A percentile compares a stretch with the other conserved stretches of the same genome.
phyloP scores from a whole-genome alignment of 495 filamentous ascomycete species.

The Trypethelium eluteriae region DNA sequence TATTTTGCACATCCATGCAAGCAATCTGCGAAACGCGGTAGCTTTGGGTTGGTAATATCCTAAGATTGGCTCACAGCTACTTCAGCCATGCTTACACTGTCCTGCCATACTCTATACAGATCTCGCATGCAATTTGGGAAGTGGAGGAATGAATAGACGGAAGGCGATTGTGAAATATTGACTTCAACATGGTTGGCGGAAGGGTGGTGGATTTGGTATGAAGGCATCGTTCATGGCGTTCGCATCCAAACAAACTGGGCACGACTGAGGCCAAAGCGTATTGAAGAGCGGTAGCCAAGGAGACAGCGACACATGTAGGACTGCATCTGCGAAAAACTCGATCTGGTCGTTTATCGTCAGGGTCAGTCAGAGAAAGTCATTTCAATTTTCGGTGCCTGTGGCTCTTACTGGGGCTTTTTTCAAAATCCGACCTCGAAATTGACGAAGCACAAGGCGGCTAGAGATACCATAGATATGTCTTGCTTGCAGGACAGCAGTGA shows the following conservation, averaged over 20 bases:
- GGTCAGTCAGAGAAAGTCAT: neutral
- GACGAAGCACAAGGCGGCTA: neutral
- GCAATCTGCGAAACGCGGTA: neutral
- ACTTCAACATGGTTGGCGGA: neutral
- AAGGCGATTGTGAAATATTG: too few species aligned
- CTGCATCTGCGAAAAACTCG: neutral
- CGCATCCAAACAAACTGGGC: neutral
- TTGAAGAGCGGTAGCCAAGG: too few species aligned
- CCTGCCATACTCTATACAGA: too few species aligned
- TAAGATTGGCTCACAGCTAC: too few species aligned
- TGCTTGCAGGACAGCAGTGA: neutral
- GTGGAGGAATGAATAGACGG: too few species aligned
- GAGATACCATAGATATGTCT: neutral
- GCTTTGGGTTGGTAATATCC: neutral
- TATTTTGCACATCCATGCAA: neutral
- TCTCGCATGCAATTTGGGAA: too few species aligned
- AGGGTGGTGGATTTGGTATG: neutral
- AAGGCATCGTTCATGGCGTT: neutral
- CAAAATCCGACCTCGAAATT: neutral
- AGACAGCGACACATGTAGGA: too few species aligned
- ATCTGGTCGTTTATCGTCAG: neutral
- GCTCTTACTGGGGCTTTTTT: neutral
- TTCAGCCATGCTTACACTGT: too few species aligned
- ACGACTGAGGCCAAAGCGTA: neutral
- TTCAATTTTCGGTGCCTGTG: neutral